Evolutionary conservation across 2,329 filamentous ascomycete species (phyloP).

Genomic region (Monilinia polystroma): DNA sequence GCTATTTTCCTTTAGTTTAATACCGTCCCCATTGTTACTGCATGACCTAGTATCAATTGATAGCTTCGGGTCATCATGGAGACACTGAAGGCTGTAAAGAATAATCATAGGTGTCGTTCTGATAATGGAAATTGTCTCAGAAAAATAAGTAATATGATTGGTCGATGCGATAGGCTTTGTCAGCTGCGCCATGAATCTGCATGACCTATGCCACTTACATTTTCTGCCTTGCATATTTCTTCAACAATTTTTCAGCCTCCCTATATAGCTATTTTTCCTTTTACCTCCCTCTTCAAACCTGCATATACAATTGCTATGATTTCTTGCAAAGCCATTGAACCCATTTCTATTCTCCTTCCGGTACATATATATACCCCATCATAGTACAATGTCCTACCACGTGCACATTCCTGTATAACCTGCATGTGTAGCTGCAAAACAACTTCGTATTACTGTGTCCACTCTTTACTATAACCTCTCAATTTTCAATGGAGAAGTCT

Average conservation of each 20-base stretch:
- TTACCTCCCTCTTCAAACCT: too few relatives aligned
- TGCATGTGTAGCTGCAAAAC: too few relatives aligned
- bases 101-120: neutral
- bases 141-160: neutral
- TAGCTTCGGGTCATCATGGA: constrained; percentile 6
- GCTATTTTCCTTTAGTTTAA: too few relatives aligned
- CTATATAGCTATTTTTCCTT: neutral
- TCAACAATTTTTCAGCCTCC: too few relatives aligned
- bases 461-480: too few relatives aligned
- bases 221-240: constrained; percentile 1
- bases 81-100: neutral
- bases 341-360: neutral
- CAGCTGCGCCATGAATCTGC: neutral
- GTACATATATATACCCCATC: neutral
- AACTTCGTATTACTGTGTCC: neutral
- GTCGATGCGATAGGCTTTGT: neutral
- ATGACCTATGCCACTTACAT: neutral
- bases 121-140: neutral
- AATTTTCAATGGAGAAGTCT: neutral
- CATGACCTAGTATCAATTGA: neutral
- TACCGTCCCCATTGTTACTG: too few relatives aligned
- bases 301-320: too few relatives aligned
- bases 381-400: neutral
- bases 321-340: neutral
- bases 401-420: too few relatives aligned